Base-by-base conservation (phyloP, 495 filamentous ascomycete genomes). In the Tricharina praecox region DNA sequence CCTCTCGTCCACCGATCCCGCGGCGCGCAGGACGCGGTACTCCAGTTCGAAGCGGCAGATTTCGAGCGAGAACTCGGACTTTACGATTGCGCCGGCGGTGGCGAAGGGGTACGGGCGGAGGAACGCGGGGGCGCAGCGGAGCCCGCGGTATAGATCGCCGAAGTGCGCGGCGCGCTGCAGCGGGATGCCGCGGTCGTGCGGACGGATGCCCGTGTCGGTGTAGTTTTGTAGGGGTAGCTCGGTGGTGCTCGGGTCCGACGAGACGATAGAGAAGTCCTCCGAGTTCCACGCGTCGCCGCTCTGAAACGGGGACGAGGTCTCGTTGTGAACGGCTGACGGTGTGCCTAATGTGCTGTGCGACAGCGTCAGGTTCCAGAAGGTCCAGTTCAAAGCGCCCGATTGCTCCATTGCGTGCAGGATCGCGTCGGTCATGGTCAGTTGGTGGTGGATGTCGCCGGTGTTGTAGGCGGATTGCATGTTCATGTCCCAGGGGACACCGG, bases 231-330 rank as follows among this genome's bases (percentile, higher is more conserved):
- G 45, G 4, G 55, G 56, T 1, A 55, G 45, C 24, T 60, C 52
- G 8, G 54, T 49, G 10, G 51, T 55, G 7, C 33, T 47, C 23
- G 23, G 25, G 41, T 26, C 15, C 8, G 10, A 41, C 0, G 77
- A 82, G 47, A 68, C 74, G 25, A 85, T 76, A 5, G 78, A 82
- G 41, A 85, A 67, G 61, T 85, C 79, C 55, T 85, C 79, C 28
- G 80, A 80, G 51, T 85, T 83, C 79, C 79, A 85, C 8, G 73
- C 66, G 53, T 85, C 79, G 21, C 79, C 80, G 72, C 79, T 82
- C 61, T 74, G 66, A 48, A 50, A 50, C 8, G 36, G 15, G 11
- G 56, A 54, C 1, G 34, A 49, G 3, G 82, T 79, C 37, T 71
- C 72, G 55, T 82, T 84, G 3, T 33, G 10, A 16, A 33, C 28